Conservation (phyloP, 2,329 filamentous ascomycete genomes). For the Alternaria sp. region DNA sequence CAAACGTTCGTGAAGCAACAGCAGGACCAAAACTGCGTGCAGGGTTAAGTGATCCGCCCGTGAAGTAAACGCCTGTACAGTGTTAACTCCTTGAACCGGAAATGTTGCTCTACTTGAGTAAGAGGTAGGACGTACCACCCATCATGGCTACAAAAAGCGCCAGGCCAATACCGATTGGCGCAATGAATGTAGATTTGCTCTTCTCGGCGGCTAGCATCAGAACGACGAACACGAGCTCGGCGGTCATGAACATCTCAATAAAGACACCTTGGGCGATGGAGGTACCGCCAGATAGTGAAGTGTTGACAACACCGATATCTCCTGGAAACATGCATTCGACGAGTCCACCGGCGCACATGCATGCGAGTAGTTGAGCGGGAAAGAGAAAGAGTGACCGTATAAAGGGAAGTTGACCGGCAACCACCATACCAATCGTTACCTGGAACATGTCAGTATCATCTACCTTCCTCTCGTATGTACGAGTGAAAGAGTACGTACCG, state of each 20-base stretch:
- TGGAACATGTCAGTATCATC: conserved; percentile 7
- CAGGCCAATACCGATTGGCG: conserved; percentile 32
- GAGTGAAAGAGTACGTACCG: conserved; percentile 20
- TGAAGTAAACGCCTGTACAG: conserved; percentile 48
- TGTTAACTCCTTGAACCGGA: neutral
- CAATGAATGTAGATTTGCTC: conserved; percentile 39
- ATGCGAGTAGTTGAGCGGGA: conserved; percentile 31
- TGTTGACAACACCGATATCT: conserved; percentile 31
- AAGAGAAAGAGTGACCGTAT: conserved; percentile 32
- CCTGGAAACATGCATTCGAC: conserved; percentile 37
- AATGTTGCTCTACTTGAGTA: neutral
- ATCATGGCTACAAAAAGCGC: conserved; percentile 39
- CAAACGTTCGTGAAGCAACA: conserved; percentile 47
- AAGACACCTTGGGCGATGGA: conserved; percentile 33
- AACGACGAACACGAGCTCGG: conserved; percentile 33
- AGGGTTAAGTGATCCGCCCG: conserved; percentile 55
- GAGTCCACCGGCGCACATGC: conserved; percentile 36
- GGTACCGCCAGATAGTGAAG: conserved; percentile 20
- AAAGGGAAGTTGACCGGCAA: conserved; percentile 26
- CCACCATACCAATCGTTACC: conserved; percentile 36
- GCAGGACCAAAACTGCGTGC: conserved; percentile 55
- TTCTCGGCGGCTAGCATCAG: conserved; percentile 43
- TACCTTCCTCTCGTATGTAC: neutral
- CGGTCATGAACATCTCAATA: conserved; percentile 34
- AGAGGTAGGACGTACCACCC: conserved; percentile 23